Evolutionary conservation across 352 stramenopile genomes (phyloP).

Genomic region (Globisporangium megalacanthum): DNA sequence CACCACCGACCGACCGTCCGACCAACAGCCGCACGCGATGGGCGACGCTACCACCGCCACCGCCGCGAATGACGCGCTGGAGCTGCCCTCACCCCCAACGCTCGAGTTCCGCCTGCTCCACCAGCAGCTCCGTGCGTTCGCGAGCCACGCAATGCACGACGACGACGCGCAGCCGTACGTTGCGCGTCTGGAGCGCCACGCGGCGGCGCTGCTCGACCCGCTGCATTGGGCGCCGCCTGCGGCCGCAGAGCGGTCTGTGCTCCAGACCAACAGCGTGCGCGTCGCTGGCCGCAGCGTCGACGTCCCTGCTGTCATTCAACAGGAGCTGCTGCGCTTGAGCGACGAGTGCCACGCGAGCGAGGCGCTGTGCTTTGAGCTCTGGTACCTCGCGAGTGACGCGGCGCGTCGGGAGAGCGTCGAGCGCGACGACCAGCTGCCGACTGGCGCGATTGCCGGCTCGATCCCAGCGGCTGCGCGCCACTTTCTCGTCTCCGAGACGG

Average conservation of each 20-base stretch:
- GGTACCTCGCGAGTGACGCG: constrained; percentile 71
- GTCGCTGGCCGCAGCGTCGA: constrained; percentile 64
- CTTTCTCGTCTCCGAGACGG: constrained; percentile 68
- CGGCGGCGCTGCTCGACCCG: constrained; percentile 34
- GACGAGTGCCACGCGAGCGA: constrained; percentile 72
- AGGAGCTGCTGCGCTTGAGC: constrained; percentile 75
- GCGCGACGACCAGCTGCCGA: constrained; percentile 55
- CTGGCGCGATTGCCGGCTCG: constrained; percentile 35
- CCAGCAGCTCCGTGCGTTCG: constrained; percentile 63
- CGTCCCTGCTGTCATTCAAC: constrained; percentile 72
- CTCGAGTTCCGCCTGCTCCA: constrained; percentile 71
- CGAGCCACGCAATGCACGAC: constrained; percentile 58
- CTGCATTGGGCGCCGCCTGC: constrained; percentile 32
- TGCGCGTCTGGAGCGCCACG: constrained; percentile 39
- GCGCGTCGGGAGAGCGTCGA: constrained; percentile 65
- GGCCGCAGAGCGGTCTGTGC: constrained; percentile 41
- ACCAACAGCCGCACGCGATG: background rate
- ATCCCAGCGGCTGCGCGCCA: constrained; percentile 68
- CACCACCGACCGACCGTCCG: no score
- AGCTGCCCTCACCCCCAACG: constrained; percentile 48
- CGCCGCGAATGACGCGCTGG: constrained; percentile 14
- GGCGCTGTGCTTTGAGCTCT: constrained; percentile 63
- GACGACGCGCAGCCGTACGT: constrained; percentile 54
- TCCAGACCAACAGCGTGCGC: constrained; percentile 56
- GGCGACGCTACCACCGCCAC: background rate